phyloP scores from a whole-genome alignment of 1,284 basidiomycete species.

The Naganishia sp. region DNA sequence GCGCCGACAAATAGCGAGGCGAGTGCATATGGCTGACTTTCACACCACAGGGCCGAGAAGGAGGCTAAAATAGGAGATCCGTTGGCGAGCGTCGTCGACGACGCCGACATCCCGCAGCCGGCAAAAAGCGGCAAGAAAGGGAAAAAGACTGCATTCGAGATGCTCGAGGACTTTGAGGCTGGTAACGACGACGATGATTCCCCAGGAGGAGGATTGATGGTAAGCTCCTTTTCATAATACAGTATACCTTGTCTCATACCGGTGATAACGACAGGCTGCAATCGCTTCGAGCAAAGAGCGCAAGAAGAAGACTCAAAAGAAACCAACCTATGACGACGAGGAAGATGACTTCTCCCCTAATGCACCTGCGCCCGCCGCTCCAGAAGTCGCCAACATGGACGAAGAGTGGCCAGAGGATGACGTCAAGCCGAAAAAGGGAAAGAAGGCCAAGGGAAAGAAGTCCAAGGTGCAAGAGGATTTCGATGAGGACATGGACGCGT shows the following conservation, averaged over 20 bases:
- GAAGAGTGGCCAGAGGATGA: slow-evolving; percentile 42
- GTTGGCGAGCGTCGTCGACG: slow-evolving; percentile 56
- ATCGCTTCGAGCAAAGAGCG: slow-evolving; percentile 25
- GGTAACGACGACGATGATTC: slow-evolving; percentile 64
- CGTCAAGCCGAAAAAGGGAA: slow-evolving; percentile 54
- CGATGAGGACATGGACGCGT: slow-evolving; percentile 36
- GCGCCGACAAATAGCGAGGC: too few relatives aligned
- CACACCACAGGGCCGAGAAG: slow-evolving; percentile 56
- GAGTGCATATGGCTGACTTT: too few relatives aligned
- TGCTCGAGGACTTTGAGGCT: slow-evolving; percentile 52
- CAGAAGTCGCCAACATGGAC: slow-evolving; percentile 56
- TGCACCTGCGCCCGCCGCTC: slow-evolving; percentile 72
- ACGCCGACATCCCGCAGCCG: slow-evolving; percentile 54
- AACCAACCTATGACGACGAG: slow-evolving; percentile 32
- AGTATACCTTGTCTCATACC: too few relatives aligned
- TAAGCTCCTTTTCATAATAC: slow-evolving; percentile 52
- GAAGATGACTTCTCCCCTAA: slow-evolving; percentile 55
- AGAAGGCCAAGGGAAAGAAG: slow-evolving; percentile 55
- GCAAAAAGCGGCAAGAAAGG: slow-evolving; percentile 40
- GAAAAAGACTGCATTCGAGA: slow-evolving; percentile 41
- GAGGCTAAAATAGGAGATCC: slow-evolving; percentile 64
- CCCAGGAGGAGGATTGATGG: slow-evolving; percentile 76
- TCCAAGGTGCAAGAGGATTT: slow-evolving; percentile 47
- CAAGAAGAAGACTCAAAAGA: slow-evolving; percentile 40
- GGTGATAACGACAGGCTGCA: slow-evolving; percentile 32